Conservation (phyloP, 1,284 basidiomycete genomes). For the Heterobasidion irregulare region DNA sequence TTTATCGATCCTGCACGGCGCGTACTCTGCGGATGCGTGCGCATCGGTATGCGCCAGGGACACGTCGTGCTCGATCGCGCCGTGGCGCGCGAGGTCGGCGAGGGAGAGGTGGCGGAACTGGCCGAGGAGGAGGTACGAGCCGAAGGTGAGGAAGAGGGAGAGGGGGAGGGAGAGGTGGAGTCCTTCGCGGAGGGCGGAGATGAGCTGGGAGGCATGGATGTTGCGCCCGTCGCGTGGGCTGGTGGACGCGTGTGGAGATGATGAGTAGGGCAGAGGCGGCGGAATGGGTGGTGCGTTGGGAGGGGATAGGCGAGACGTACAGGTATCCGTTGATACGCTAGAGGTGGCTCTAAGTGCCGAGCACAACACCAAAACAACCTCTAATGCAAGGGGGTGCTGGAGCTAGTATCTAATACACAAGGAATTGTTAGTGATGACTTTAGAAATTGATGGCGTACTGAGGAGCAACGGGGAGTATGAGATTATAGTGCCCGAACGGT, state of each 20-base stretch:
- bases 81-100: conserved; percentile 31
- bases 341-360: too few species aligned
- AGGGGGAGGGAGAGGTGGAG: conserved; percentile 43
- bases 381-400: too few species aligned
- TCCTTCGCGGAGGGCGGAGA: conserved; percentile 33
- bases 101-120: conserved; percentile 18
- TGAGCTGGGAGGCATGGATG: conserved; percentile 31
- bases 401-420: too few species aligned
- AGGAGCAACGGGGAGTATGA: too few species aligned
- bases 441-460: too few species aligned
- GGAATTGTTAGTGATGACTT: too few species aligned
- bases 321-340: too few species aligned
- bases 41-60: conserved; percentile 26
- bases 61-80: conserved; percentile 27
- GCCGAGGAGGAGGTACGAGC: conserved; percentile 37
- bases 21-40: conserved; percentile 18
- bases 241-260: background rate
- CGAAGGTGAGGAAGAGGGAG: conserved; percentile 35
- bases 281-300: background rate
- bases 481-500: too few species aligned
- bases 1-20: conserved; percentile 24
- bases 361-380: too few species aligned
- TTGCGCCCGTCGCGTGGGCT: conserved; percentile 43
- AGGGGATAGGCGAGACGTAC: conserved; percentile 13
- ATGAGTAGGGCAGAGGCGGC: background rate